Percentiles rank a stretch among this genome's conserved stretches.
Conservation (phyloP, 495 filamentous ascomycete genomes). For the Aspergillus haitiensis region DNA sequence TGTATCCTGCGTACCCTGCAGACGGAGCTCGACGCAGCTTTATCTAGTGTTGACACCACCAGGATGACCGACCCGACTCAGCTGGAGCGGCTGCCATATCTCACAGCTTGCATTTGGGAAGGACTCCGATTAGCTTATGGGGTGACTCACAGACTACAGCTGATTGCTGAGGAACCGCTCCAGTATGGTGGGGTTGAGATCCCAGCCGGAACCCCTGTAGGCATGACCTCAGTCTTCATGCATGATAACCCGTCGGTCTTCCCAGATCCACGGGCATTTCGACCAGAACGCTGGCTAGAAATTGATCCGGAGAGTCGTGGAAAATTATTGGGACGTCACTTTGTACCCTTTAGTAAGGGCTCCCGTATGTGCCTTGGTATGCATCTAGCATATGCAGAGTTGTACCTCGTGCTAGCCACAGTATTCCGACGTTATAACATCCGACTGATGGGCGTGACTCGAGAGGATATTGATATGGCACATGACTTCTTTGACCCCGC, state of each 20-base stretch:
- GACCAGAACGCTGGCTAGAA: conserved; percentile 14
- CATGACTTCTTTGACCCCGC: conserved; percentile 42
- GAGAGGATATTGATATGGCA: conserved; percentile 33
- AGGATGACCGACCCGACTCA: conserved; percentile 3
- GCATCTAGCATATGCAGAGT: conserved; percentile 27
- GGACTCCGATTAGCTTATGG: conserved; percentile 9
- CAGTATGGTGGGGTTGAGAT: conserved; percentile 1
- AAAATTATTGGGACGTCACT: conserved; percentile 2
- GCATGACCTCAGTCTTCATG: conserved; percentile 14
- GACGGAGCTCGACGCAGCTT: background rate
- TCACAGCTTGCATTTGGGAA: conserved; percentile 10
- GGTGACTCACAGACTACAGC: conserved; percentile 8
- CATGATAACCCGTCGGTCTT: conserved; percentile 10
- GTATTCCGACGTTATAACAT: conserved; percentile 34
- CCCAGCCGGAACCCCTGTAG: conserved; percentile 10
- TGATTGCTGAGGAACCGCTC: conserved; percentile 14
- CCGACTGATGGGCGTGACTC: conserved; percentile 38
- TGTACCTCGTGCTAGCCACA: conserved; percentile 34
- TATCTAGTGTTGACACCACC: background rate
- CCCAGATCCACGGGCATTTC: conserved; percentile 6
- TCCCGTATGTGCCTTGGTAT: conserved; percentile 15
- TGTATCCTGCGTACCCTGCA: background rate
- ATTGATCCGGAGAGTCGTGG: background rate
- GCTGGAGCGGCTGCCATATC: conserved; percentile 10
- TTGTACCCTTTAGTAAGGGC: conserved; percentile 16